A percentile compares a stretch with the other conserved stretches of the same genome.
Conservation (phyloP, 2,329 filamentous ascomycete genomes). For the Alternaria alternata region DNA sequence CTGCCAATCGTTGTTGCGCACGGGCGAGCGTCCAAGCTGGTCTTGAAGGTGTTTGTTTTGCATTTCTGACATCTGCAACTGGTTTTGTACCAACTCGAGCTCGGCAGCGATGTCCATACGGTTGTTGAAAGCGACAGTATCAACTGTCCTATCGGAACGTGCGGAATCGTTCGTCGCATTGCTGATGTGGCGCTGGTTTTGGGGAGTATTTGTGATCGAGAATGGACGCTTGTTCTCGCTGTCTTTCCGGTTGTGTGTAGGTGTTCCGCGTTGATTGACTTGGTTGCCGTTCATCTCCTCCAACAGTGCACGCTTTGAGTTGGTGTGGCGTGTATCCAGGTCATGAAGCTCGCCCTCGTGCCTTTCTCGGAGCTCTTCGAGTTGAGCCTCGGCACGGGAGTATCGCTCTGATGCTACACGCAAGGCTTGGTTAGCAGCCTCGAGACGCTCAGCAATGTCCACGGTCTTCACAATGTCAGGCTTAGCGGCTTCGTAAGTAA, state of each 20-base stretch:
- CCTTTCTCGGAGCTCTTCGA: constrained; percentile 77
- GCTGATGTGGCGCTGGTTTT: constrained; percentile 70
- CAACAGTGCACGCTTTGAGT: constrained; percentile 76
- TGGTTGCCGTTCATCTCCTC: constrained; percentile 91
- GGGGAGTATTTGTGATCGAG: constrained; percentile 80
- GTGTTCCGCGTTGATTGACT: constrained; percentile 72
- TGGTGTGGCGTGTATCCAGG: constrained; percentile 66
- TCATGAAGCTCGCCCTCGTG: constrained; percentile 76
- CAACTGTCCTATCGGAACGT: constrained; percentile 83
- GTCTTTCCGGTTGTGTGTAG: constrained; percentile 71
- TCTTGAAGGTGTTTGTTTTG: constrained; percentile 91
- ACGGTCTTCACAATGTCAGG: constrained; percentile 72
- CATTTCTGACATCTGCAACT: constrained; percentile 93
- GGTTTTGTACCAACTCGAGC: constrained; percentile 90
- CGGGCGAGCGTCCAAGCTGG: constrained; percentile 77
- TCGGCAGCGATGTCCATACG: constrained; percentile 91
- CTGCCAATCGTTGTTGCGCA: constrained; percentile 68
- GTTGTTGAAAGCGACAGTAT: constrained; percentile 84
- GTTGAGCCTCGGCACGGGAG: constrained; percentile 80
- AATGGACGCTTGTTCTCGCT: constrained; percentile 68
- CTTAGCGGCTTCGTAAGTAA: constrained; percentile 73
- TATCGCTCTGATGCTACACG: constrained; percentile 83
- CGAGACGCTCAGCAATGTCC: constrained; percentile 84
- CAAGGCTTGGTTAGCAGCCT: constrained; percentile 87
- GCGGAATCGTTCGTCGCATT: constrained; percentile 77